Base-by-base conservation (phyloP, 345 rosid species). In the Gossypium herbaceum region DNA sequence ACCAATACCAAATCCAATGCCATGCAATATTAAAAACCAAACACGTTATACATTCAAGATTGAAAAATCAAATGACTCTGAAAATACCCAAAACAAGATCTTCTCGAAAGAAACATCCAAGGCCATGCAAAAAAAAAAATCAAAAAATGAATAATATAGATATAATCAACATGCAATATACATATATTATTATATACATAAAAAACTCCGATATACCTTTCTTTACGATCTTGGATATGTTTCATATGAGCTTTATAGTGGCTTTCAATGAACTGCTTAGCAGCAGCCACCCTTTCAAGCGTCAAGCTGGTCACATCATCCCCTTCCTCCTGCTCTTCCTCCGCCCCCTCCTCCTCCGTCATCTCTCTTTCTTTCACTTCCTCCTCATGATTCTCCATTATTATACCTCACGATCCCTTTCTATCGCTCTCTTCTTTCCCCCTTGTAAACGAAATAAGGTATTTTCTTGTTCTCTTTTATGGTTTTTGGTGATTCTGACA, bases 191-290 rank as follows among this genome's bases (percentile, higher is more conserved):
- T 34, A 34, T 22, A 57, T 5, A 6, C 59, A 55, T 7, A 8
- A 8, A 24, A 9, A 3, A 22, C 10, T 4, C 16, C 62, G 11
- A 22, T 27, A 9, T 12, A 90, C 98, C 98, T 86, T 80, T 92
- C 85, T 78, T 78, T 88, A 68, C 98, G 90, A 54, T 94, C 91
- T 74, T 84, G 94, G 71, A 90, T 87, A 55, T 86, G 94, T 81
- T 86, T 94, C 97, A 81, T 92, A 34, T 94, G 98, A 44, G 82
- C 84, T 80, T 89, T 91, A 85, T 94, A 94, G 73, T 91, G 98
- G 41, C 81, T 88, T 87, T 94, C 98, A n/a, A 92, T 94, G 73
- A 84, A 94, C 81, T 90, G 94, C 76, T 94, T 92, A 9, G 98
- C 97, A 8, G 95, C 98, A 47, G 93, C 98, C 39, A 86, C 98